Conservation (phyloP, 2,329 filamentous ascomycete genomes). For the Monosporascus cannonballus region DNA sequence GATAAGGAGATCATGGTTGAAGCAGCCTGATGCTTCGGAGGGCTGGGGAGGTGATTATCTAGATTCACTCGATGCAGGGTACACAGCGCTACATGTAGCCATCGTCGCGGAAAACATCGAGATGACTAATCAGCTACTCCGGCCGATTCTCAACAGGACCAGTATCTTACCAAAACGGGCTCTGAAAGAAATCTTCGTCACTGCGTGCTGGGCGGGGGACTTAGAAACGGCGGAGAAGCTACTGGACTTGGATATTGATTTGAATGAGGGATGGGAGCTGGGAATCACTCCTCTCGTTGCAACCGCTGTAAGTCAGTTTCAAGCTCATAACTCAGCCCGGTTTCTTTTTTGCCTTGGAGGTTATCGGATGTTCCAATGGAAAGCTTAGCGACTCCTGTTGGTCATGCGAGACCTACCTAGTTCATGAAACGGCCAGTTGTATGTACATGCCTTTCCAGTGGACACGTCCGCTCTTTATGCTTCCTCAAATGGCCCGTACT, state of each 20-base stretch:
- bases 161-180: not conserved
- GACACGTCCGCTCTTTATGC: too few relatives aligned
- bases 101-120: constrained; percentile 1
- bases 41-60: too few relatives aligned
- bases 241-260: not conserved
- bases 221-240: not conserved
- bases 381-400: too few relatives aligned
- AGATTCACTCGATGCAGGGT: not conserved
- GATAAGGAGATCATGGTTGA: too few relatives aligned
- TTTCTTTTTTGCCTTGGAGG: too few relatives aligned
- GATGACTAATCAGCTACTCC: constrained; percentile 1
- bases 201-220: constrained; percentile 4
- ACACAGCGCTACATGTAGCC: constrained; percentile 5
- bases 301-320: not conserved
- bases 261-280: not conserved
- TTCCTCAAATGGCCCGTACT: too few relatives aligned
- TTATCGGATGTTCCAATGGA: too few relatives aligned
- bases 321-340: too few relatives aligned
- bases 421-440: too few relatives aligned
- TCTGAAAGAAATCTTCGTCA: not conserved
- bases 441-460: too few relatives aligned
- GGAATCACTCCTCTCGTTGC: constrained; percentile 4
- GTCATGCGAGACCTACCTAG: too few relatives aligned
- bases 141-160: not conserved
- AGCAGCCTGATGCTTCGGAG: fast-evolving